Conservation (phyloP, 2,329 filamentous ascomycete genomes). For the Talaromyces sp. region DNA sequence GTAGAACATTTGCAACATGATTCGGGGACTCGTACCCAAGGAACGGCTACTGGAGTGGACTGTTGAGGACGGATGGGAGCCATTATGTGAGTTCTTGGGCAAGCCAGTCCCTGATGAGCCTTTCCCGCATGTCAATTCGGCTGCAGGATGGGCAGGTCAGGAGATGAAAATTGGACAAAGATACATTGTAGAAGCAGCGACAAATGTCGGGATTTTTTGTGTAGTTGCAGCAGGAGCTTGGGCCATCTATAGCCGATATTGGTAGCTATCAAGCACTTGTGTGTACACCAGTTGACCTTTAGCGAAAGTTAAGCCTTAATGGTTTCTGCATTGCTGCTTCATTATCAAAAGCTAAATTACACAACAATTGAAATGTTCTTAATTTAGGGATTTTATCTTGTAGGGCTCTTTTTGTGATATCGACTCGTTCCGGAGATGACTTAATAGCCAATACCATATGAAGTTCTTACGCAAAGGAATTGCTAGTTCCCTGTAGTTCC, state of each 20-base stretch:
- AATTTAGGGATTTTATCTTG: neutral
- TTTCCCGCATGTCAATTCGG: neutral
- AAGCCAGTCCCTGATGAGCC: neutral
- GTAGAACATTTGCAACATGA: conserved; percentile 19
- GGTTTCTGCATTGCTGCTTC: neutral
- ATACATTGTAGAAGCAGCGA: neutral
- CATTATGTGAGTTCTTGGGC: conserved; percentile 14
- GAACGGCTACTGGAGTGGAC: conserved; percentile 20
- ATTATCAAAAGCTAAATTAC: neutral
- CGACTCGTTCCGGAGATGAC: too few species aligned
- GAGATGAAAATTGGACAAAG: neutral
- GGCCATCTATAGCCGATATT: neutral
- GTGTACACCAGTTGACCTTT: neutral
- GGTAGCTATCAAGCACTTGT: neutral
- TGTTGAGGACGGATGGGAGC: conserved; percentile 25
- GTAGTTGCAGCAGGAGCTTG: neutral
- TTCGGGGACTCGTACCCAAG: conserved; percentile 15
- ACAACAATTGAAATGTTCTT: neutral
- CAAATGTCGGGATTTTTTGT: neutral
- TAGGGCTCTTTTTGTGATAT: too few species aligned
- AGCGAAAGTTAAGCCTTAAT: neutral
- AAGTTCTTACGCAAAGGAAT: too few species aligned
- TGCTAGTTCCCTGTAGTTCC: too few species aligned
- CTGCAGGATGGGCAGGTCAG: neutral
- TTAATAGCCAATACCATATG: too few species aligned